Percentiles rank a stretch among this genome's conserved stretches.
These are phyloP conservation scores for Kwoniella heveanensis DNA, from an alignment of 768 basidiomycete species.

Conservation along the genomic window DNA sequence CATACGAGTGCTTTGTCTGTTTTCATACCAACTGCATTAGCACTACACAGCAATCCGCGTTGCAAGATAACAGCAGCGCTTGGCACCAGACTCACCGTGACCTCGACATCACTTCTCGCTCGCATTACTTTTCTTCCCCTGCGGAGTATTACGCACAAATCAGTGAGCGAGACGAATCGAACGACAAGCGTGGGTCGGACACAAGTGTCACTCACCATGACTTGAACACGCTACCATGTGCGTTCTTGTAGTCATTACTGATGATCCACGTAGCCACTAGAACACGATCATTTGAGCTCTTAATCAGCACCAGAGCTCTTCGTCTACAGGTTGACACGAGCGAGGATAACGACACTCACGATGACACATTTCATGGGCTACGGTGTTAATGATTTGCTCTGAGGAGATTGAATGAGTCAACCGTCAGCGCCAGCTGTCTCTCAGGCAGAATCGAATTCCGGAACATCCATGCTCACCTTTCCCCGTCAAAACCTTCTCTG, in stretches of 20 bases:
- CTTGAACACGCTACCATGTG: slow-evolving; percentile 73
- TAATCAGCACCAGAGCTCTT: background rate
- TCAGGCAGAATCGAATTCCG: too few species aligned
- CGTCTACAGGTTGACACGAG: background rate
- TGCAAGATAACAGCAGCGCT: background rate
- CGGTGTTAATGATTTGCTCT: slow-evolving; percentile 80
- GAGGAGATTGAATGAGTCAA: background rate
- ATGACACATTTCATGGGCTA: slow-evolving; percentile 92
- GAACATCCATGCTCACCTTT: slow-evolving; percentile 66
- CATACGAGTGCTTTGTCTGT: slow-evolving; percentile 58
- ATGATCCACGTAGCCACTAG: slow-evolving; percentile 78
- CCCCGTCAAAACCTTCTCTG: slow-evolving; percentile 75
- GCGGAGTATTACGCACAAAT: background rate
- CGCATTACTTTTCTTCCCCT: slow-evolving; percentile 75
- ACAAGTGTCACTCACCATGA: slow-evolving; percentile 68
- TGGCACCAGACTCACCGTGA: slow-evolving; percentile 59
- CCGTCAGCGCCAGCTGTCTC: background rate
- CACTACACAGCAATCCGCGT: background rate
- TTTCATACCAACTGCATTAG: background rate
- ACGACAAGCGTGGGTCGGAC: background rate
- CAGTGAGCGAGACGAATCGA: slow-evolving; percentile 12
- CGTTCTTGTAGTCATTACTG: slow-evolving; percentile 68
- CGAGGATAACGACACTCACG: slow-evolving; percentile 34
- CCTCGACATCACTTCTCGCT: slow-evolving; percentile 68
- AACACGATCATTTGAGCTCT: background rate